Conservation (phyloP, 1,139 yeast genomes). For the Kodamaea sp. region DNA sequence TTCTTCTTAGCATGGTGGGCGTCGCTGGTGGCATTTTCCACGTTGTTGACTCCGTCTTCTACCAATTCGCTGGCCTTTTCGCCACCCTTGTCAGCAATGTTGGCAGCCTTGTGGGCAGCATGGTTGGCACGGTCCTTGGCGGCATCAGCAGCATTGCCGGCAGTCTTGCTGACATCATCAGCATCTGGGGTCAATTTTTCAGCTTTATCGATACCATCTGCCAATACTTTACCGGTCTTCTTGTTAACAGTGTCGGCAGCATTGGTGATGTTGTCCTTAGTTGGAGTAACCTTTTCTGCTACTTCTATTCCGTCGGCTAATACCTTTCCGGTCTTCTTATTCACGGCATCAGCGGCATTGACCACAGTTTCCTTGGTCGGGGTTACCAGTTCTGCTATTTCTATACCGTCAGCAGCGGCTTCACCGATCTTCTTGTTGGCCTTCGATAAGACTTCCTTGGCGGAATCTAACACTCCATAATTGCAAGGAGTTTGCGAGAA, state of each 20-base stretch:
- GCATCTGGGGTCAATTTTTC: conserved; percentile 15
- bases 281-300: conserved; percentile 26
- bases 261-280: conserved; percentile 13
- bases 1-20: conserved; percentile 5
- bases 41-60: no score
- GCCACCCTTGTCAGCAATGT: no score
- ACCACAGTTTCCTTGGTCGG: conserved; percentile 14
- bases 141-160: conserved; percentile 14
- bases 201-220: conserved; percentile 39
- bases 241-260: conserved; percentile 15
- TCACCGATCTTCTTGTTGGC: conserved; percentile 35
- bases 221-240: conserved; percentile 38
- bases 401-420: conserved; percentile 28
- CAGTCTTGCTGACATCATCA: conserved; percentile 23
- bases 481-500: conserved; percentile 12
- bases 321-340: conserved; percentile 35
- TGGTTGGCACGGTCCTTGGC: conserved; percentile 17
- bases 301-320: conserved; percentile 36
- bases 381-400: conserved; percentile 21
- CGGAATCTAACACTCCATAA: conserved; percentile 34
- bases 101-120: conserved; percentile 10
- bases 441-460: conserved; percentile 35
- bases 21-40: conserved; percentile 9
- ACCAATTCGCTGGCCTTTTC: no score
- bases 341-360: conserved; percentile 11